Conservation (phyloP, 805 yeast genomes). For the Zygosaccharomyces kombuchaensis region DNA sequence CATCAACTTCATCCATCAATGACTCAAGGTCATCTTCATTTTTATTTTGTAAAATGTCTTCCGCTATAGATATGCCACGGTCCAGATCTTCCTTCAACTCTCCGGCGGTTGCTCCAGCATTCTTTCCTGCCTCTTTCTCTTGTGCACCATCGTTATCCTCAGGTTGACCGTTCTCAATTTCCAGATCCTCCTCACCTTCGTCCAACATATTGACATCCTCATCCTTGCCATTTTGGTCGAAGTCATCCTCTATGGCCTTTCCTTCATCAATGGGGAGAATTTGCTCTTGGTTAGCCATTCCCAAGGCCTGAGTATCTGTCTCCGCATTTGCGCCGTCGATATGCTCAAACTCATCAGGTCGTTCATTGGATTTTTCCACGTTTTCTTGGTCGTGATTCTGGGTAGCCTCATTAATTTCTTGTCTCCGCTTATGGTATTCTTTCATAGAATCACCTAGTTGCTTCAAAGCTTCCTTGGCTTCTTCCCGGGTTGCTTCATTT, state of each 20-base stretch:
- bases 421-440: constrained; percentile 85
- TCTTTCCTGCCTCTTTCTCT: constrained; percentile 35
- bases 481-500: constrained; percentile 55
- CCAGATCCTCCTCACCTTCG: constrained; percentile 34
- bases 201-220: constrained; percentile 34
- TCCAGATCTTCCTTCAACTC: constrained; percentile 36
- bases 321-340: constrained; percentile 75
- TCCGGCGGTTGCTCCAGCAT: constrained; percentile 48
- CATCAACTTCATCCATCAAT: constrained; percentile 34
- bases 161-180: constrained; percentile 7
- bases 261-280: constrained; percentile 72
- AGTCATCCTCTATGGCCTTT: constrained; percentile 74
- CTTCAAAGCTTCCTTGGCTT: constrained; percentile 72
- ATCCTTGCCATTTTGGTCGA: constrained; percentile 34
- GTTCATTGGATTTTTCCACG: constrained; percentile 50
- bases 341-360: constrained; percentile 84
- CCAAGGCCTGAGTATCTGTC: constrained; percentile 85
- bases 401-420: constrained; percentile 73
- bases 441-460: constrained; percentile 89
- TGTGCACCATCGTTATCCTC: constrained; percentile 21
- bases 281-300: constrained; percentile 80
- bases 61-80: constrained; percentile 19
- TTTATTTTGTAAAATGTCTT: constrained; percentile 19
- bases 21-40: constrained; percentile 32
- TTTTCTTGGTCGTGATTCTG: constrained; percentile 45